Evolutionary conservation across 441 rosid species (phyloP).

Genomic region (Erodium chrysanthum): DNA sequence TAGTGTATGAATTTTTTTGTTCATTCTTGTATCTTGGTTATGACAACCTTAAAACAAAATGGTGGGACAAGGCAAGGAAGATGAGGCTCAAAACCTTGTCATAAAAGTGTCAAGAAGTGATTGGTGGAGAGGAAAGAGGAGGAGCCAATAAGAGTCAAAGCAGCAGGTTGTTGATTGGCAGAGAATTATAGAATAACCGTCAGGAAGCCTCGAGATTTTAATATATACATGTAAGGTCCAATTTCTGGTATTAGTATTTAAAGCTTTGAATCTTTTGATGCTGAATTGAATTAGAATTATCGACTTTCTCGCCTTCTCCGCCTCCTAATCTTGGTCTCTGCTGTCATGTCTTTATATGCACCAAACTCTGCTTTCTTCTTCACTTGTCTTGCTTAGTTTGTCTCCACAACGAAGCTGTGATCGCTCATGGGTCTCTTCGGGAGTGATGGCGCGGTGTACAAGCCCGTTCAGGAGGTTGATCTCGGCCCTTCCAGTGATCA

Average conservation of each 20-base stretch:
- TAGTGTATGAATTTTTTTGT: too few species aligned
- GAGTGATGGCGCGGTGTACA: constrained; percentile 33
- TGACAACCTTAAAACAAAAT: too few species aligned
- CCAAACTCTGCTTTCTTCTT: background rate
- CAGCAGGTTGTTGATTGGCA: background rate
- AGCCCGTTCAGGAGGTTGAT: constrained; percentile 36
- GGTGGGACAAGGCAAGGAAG: too few species aligned
- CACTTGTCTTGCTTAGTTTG: background rate
- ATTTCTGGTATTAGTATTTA: background rate
- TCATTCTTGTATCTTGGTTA: too few species aligned
- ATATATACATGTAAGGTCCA: background rate
- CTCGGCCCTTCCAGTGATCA: constrained; percentile 38
- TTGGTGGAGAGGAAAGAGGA: background rate
- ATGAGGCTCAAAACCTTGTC: too few species aligned
- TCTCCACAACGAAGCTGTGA: background rate
- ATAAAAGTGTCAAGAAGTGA: background rate
- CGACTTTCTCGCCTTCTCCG: background rate
- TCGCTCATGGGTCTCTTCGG: constrained; percentile 34
- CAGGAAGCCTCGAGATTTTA: background rate
- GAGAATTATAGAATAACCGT: background rate
- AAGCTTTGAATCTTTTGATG: background rate
- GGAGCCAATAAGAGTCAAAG: background rate
- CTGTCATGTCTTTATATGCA: background rate
- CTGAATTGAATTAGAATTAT: too few species aligned
- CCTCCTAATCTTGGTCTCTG: background rate